A percentile compares a stretch with the other conserved stretches of the same genome.
phyloP scores from a whole-genome alignment of 1,139 yeast genomes.

The Kurtzmaniella natalensis region DNA sequence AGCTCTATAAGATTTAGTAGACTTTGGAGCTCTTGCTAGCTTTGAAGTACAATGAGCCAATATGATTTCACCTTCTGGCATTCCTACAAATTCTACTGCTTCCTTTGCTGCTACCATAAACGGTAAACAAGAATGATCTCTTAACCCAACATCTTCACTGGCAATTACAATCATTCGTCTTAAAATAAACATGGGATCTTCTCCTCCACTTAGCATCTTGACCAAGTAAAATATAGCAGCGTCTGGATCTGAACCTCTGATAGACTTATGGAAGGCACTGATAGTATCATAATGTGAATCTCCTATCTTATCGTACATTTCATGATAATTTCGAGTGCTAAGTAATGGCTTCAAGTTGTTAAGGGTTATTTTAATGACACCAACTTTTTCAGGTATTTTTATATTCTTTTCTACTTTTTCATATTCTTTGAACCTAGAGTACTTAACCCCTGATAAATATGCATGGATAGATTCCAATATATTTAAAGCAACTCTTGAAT shows the following conservation, averaged over 20 bases:
- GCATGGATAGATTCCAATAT: slow-evolving; percentile 55
- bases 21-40: slow-evolving; percentile 79
- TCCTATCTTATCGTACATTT: slow-evolving; percentile 80
- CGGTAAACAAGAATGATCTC: slow-evolving; percentile 82
- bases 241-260: slow-evolving; percentile 84
- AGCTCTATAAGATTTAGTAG: slow-evolving; percentile 80
- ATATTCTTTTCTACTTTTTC: slow-evolving; percentile 18
- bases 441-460: slow-evolving; percentile 33
- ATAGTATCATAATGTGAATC: slow-evolving; percentile 93
- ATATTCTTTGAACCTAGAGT: slow-evolving; percentile 10
- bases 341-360: slow-evolving; percentile 38
- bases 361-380: slow-evolving; percentile 28
- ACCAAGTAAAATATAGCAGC: slow-evolving; percentile 86
- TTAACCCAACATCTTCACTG: slow-evolving; percentile 81
- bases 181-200: slow-evolving; percentile 88
- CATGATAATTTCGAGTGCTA: slow-evolving; percentile 41
- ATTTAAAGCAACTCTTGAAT: slow-evolving; percentile 79
- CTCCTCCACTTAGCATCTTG: slow-evolving; percentile 87
- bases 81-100: slow-evolving; percentile 87
- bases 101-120: slow-evolving; percentile 83
- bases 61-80: slow-evolving; percentile 92
- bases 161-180: slow-evolving; percentile 91
- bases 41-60: slow-evolving; percentile 91
- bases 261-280: slow-evolving; percentile 88
- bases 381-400: slow-evolving; percentile 15